Base-by-base conservation (phyloP, 768 basidiomycete species). In the Mycena rosella region DNA sequence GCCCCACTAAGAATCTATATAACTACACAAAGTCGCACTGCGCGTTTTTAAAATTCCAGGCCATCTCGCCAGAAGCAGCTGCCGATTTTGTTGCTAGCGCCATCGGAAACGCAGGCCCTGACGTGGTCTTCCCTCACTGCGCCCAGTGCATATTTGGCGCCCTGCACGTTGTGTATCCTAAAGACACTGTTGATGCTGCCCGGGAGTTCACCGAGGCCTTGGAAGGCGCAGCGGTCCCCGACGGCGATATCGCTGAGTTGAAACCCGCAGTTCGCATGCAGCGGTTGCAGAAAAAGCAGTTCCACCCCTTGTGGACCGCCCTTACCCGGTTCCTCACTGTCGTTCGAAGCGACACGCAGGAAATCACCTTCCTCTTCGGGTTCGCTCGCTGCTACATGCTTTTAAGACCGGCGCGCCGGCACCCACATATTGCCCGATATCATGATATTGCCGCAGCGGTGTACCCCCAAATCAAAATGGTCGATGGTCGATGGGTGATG, bases 231-330 rank as follows among this genome's bases (percentile, higher is more conserved):
- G 45, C 11, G 14, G 32, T 48, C 14, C 22, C 45, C n/a, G 58
- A 36, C 18, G 45, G 24, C 2, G 58, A 11, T 20, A 45, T 48
- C 11, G 24, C 58, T 6, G 51, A 34, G 11, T 17, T 59, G 32
- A 59, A 59, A 5, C 58, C 58, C 13, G 22, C 44, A 8, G 58
- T 48, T 9, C 58, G 58, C 58, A 59, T 48, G 58, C 58, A 59
- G 32, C 47, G 5, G 45, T 15, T 59, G 6, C 58, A 59, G 45
- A 32, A 45, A 20, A 59, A 59, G 10, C 30, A 59, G 2, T 59
- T 59, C 30, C 58, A 59, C 32, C 20, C 58, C 13, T 59, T 59
- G 15, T 59, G 58, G 58, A 59, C 58, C n/a, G 58, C 45, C 45
- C 3, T 59, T 10, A 26, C 17, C 7, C 58, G 58, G 22, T 59